Evolutionary conservation across 2,329 filamentous ascomycete genomes (phyloP), one percentile per base, ranked within the genome.

Genomic region (Ascochyta fabae): DNA sequence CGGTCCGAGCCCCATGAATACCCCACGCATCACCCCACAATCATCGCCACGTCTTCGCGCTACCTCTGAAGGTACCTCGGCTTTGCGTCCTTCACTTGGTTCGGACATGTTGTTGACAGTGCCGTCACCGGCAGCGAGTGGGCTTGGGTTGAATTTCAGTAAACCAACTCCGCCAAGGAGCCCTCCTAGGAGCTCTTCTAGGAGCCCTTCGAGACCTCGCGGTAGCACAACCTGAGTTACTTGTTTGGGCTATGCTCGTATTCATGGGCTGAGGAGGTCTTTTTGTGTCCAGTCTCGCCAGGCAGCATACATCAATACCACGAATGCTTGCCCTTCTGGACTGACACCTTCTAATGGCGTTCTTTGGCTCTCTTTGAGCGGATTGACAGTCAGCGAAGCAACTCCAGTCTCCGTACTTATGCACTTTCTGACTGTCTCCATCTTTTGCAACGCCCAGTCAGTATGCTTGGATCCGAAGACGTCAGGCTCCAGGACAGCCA

Each of bases 301-400:
- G 5, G 79, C 79, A 24, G 78, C 69, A 48, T 75, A 75, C 62
- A 81, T 52, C 48, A 80, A 57, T 6, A 81, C 65, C 1, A 77
- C 69, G 60, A 81, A 81, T 35, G 72, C 75, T 64, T 80, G 74
- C 2, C 75, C 78, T 59, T 81, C 78, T 0, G 79, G 75, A 50
- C 70, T 77, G 7, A 73, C 65, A 0, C 59, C 67, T 5, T 60
- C 60, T 31, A 62, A 59, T 9, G 61, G 62, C 1, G 66, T 73
- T 29, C 31, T 44, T 44, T 75, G 73, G 16, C 65, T 61, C 47
- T 76, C 77, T 31, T 76, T 62, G 42, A 78, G 53, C n/a, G 79
- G 75, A 58, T 81, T 77, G 10, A 81, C 67, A 3, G 77, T 78
- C 1, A 78, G 79, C 24, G 62, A 66, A 7, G 75, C 67, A 34